Evolutionary conservation across 1,284 basidiomycete species (phyloP), one percentile per base, ranked within the genome.

Genomic region (Apiotrichum mycotoxinovorans): DNA sequence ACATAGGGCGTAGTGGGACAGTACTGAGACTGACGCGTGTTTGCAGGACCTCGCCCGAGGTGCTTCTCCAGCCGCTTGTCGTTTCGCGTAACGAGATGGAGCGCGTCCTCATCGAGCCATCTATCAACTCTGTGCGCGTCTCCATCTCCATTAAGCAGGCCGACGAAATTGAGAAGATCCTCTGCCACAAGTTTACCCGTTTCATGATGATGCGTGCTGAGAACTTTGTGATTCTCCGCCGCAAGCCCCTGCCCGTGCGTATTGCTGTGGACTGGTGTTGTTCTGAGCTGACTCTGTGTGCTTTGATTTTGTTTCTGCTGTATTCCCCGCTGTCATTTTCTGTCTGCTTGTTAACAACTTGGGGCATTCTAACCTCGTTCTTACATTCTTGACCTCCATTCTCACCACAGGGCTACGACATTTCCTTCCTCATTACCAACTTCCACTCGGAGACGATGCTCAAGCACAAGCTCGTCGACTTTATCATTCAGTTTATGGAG

Each of bases 401-500:
- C 30, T 9, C 17, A 30, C 17, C 17, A 45, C 66, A 95, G 89
- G 92, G 94, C 57, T 98, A 96, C 69, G 96, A 98, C 69, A 98
- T 99, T 66, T 95, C 91, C 8, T 99, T 99, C 83, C 81, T 99
- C 63, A 96, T 99, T 74, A 98, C 96, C 57, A 98, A 98, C 78
- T 87, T 87, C 62, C 93, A 98, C 75, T 85, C 92, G 25, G 95
- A 98, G 75, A 90, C 89, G 3, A 96, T 99, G 93, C 82, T 98
- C 66, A 98, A 98, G 80, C 94, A 98, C 79, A 98, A 98, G 81
- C 87, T 99, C 54, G 96, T 99, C 44, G 96, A 99, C 79, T 99
- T 99, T 79, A 96, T 99, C 78, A 97, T 98, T 66, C 91, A 98
- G 88, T 97, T 98, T 75, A 98, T 98, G 94, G 93, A 98, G 73